These are phyloP conservation scores for Alternaria sp. DNA, from an alignment of 2,329 filamentous ascomycete genomes.

Conservation along the genomic window DNA sequence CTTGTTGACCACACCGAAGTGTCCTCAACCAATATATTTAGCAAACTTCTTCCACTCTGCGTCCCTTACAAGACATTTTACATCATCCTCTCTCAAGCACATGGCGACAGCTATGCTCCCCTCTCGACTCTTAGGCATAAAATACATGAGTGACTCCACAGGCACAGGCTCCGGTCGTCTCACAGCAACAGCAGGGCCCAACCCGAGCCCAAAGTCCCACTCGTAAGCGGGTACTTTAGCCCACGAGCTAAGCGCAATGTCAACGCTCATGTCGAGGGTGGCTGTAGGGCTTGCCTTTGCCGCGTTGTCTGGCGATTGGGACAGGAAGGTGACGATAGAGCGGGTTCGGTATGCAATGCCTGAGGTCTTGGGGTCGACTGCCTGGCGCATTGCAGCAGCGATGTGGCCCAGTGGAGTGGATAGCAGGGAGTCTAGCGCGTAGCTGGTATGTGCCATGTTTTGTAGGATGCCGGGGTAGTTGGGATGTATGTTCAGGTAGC, in stretches of 20 bases:
- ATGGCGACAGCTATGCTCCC: constrained; percentile 58
- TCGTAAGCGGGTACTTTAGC: constrained; percentile 57
- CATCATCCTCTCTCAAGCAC: constrained; percentile 59
- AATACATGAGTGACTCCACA: constrained; percentile 60
- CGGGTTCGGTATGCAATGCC: constrained; percentile 21
- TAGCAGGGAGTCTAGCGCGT: constrained; percentile 39
- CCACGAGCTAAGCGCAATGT: constrained; percentile 66
- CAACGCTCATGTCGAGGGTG: constrained; percentile 29
- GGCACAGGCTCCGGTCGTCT: constrained; percentile 59
- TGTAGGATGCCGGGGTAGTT: constrained; percentile 61
- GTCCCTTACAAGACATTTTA: constrained; percentile 31
- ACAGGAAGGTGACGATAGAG: constrained; percentile 55
- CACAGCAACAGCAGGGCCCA: constrained; percentile 60
- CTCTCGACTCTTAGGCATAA: constrained; percentile 47
- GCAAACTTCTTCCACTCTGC: neutral
- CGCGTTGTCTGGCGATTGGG: constrained; percentile 49
- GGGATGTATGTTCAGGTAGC: constrained; percentile 53
- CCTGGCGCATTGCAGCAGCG: neutral
- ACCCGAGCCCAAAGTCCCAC: constrained; percentile 58
- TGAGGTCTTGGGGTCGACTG: neutral
- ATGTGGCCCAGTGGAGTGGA: constrained; percentile 40
- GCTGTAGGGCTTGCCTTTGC: constrained; percentile 45
- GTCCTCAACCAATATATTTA: neutral
- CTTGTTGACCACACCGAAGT: neutral
- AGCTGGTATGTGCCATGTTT: constrained; percentile 57